These are phyloP conservation scores for Trichoderma oligosporum DNA, from an alignment of 2,329 filamentous ascomycete genomes.

Conservation along the genomic window DNA sequence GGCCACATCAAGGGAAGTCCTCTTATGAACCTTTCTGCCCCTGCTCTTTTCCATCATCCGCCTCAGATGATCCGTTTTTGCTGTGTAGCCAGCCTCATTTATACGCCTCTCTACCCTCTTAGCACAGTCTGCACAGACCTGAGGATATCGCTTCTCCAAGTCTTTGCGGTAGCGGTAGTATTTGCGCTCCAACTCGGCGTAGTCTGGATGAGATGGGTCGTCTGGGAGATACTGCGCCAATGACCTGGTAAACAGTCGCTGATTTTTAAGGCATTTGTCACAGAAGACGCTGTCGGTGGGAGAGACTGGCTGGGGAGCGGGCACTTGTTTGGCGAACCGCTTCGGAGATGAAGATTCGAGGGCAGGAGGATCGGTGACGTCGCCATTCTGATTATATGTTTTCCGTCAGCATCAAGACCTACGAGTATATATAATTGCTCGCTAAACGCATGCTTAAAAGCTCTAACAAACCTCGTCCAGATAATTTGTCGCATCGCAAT, in stretches of 20 bases:
- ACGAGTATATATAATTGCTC: neutral
- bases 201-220: conserved; percentile 62
- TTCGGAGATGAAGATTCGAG: conserved; percentile 28
- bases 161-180: conserved; percentile 67
- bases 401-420: conserved; percentile 14
- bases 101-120: conserved; percentile 68
- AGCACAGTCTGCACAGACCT: conserved; percentile 79
- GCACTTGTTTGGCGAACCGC: conserved; percentile 39
- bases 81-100: conserved; percentile 69
- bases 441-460: neutral
- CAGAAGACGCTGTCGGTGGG: conserved; percentile 55
- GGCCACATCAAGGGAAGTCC: conserved; percentile 42
- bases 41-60: conserved; percentile 67
- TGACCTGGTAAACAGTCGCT: conserved; percentile 71
- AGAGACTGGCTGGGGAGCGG: conserved; percentile 37
- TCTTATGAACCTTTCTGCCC: conserved; percentile 31
- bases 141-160: conserved; percentile 80
- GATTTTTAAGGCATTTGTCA: conserved; percentile 79
- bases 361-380: conserved; percentile 82
- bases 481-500: conserved; percentile 84
- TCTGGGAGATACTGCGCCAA: conserved; percentile 75
- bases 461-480: conserved; percentile 66
- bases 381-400: conserved; percentile 61
- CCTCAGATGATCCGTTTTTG: conserved; percentile 75
- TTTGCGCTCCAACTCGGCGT: conserved; percentile 62